These are phyloP conservation scores for Globisporangium viniferum DNA, from an alignment of 352 stramenopile genomes.

Conservation along the genomic window DNA sequence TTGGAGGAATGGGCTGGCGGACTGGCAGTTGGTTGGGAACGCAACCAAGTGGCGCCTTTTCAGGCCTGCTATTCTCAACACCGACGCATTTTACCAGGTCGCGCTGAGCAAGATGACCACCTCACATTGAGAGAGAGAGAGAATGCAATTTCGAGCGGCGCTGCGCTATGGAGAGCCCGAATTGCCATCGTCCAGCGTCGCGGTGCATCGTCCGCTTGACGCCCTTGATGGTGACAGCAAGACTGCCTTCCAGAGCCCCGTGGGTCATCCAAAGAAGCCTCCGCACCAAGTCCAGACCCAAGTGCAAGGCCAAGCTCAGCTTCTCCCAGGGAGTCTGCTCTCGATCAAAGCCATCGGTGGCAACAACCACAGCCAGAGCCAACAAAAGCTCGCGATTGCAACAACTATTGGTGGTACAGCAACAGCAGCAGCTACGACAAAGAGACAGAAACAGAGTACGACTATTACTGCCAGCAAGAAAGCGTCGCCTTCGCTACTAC, in stretches of 20 bases:
- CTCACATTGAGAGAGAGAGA: background rate
- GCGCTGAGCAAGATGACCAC: background rate
- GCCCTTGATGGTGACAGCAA: background rate
- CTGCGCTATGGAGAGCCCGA: background rate
- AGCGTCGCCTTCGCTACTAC: background rate
- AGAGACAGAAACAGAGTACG: background rate
- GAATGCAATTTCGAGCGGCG: slow-evolving; percentile 14
- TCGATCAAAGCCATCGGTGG: slow-evolving; percentile 8
- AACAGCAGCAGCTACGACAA: background rate
- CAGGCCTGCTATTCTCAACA: background rate
- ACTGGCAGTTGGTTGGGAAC: background rate
- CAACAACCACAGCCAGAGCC: background rate
- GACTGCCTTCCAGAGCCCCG: background rate
- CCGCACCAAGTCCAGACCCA: background rate
- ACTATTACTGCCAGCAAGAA: background rate
- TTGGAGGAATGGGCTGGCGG: background rate
- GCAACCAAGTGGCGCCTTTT: background rate
- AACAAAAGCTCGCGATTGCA: background rate
- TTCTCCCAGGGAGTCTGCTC: slow-evolving; percentile 8
- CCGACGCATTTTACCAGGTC: background rate
- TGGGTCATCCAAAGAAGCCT: slow-evolving; percentile 1
- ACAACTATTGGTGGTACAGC: too few relatives aligned
- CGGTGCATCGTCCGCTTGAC: background rate
- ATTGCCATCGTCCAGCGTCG: background rate
- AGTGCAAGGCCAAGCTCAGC: background rate